A percentile compares a stretch with the other conserved stretches of the same genome.
Conservation (phyloP, 192 early-diverging fungal species). For the Phlyctochytrium bullatum region DNA sequence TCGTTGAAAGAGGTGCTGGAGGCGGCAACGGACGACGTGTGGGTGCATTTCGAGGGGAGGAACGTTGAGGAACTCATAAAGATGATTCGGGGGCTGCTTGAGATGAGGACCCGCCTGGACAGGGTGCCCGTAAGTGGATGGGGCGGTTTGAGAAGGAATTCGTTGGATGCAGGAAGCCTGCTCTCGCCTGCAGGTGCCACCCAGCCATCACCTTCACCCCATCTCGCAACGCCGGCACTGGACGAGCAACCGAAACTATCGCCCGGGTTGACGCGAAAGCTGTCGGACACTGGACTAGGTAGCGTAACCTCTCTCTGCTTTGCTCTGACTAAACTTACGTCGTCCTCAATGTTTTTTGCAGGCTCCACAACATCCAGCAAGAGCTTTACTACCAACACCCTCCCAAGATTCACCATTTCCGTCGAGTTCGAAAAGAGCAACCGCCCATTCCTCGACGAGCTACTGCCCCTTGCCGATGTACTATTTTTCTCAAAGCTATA, state of each 20-base stretch:
- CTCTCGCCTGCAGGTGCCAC: neutral
- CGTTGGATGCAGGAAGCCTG: neutral
- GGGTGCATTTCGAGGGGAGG: conserved; percentile 71
- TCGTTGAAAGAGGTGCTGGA: neutral
- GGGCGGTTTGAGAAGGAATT: neutral
- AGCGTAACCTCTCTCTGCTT: neutral
- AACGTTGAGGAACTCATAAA: conserved; percentile 45
- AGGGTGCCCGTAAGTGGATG: neutral
- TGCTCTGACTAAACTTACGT: neutral
- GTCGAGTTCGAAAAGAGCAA: conserved; percentile 70
- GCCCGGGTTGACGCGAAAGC: conserved; percentile 1
- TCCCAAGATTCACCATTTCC: conserved; percentile 50
- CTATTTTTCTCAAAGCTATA: conserved; percentile 64
- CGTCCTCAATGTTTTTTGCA: neutral
- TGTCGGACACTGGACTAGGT: neutral
- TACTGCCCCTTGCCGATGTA: conserved; percentile 58
- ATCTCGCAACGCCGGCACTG: neutral
- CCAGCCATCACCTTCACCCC: neutral
- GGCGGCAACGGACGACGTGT: conserved; percentile 36
- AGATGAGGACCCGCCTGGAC: conserved; percentile 24
- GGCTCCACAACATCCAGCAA: neutral
- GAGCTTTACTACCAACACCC: neutral
- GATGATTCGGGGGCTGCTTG: conserved; percentile 56
- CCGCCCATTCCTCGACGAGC: conserved; percentile 51
- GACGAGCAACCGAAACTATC: neutral